These are phyloP conservation scores for Dendrobium catenatum DNA, from an alignment of 106 monocot species.

Conservation along the genomic window DNA sequence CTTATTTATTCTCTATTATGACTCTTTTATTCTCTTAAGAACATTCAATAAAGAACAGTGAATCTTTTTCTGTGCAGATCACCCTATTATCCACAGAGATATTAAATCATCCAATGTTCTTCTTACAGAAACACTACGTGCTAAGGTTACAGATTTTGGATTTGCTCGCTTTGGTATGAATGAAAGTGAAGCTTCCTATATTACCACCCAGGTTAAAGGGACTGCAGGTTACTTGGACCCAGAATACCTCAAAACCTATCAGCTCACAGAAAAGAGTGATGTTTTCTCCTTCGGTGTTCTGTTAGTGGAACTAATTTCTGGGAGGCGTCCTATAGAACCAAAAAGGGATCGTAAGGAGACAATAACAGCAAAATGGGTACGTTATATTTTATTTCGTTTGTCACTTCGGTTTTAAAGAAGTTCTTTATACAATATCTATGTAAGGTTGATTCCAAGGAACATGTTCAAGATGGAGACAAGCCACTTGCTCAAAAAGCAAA, in stretches of 20 bases:
- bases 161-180: slow-evolving; percentile 53
- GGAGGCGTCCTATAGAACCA: slow-evolving; percentile 61
- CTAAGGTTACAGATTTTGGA: slow-evolving; percentile 88
- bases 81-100: slow-evolving; percentile 90
- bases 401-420: too few relatives aligned
- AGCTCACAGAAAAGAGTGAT: slow-evolving; percentile 80
- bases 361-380: slow-evolving; percentile 66
- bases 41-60: too few relatives aligned
- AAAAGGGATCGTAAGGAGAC: slow-evolving; percentile 44
- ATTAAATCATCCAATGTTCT: slow-evolving; percentile 85
- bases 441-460: too few relatives aligned
- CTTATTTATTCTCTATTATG: neutral
- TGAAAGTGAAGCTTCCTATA: slow-evolving; percentile 41
- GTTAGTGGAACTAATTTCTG: slow-evolving; percentile 65
- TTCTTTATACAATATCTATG: too few relatives aligned
- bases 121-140: slow-evolving; percentile 65
- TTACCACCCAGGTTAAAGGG: slow-evolving; percentile 82
- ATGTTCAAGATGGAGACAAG: too few relatives aligned
- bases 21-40: neutral
- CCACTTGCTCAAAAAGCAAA: too few relatives aligned
- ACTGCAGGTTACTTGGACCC: slow-evolving; percentile 91
- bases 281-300: slow-evolving; percentile 83
- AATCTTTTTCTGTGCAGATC: slow-evolving; percentile 32
- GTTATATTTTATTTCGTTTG: neutral
- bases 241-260: slow-evolving; percentile 74